Evolutionary conservation across 805 yeast species (phyloP).

Genomic region (Tetrapisispora namnaoensis): DNA sequence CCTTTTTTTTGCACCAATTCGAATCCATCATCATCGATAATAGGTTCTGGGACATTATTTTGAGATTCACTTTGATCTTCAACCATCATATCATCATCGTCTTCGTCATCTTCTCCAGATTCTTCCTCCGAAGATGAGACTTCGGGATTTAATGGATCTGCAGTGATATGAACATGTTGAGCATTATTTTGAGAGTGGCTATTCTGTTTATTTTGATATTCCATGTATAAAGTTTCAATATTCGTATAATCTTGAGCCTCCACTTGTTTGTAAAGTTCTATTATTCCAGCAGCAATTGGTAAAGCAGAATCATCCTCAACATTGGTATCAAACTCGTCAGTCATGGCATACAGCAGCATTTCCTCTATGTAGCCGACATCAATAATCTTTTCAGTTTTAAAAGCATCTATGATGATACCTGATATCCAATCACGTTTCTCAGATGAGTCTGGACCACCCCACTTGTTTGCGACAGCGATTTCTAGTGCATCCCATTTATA

Average conservation of each 20-base stretch:
- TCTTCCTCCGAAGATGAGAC: conserved; percentile 40
- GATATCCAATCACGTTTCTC: conserved; percentile 95
- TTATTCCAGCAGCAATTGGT: conserved; percentile 55
- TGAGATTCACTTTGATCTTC: conserved; percentile 29
- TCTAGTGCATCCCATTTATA: conserved; percentile 81
- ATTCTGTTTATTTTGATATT: conserved; percentile 48
- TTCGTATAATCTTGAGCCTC: conserved; percentile 38
- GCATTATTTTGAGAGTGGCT: conserved; percentile 22
- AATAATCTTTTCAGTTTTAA: conserved; percentile 49
- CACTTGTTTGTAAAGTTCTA: conserved; percentile 60
- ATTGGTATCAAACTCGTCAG: conserved; percentile 84
- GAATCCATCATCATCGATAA: conserved; percentile 91
- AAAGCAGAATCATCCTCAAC: conserved; percentile 86
- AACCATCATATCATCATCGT: conserved; percentile 33
- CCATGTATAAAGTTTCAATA: conserved; percentile 50
- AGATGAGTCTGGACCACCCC: conserved; percentile 92
- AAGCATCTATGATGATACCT: conserved; percentile 71
- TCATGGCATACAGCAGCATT: conserved; percentile 78
- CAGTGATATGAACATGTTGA: conserved; percentile 41
- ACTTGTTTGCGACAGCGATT: conserved; percentile 80
- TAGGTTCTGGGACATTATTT: conserved; percentile 35
- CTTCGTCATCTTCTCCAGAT: conserved; percentile 34
- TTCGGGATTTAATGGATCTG: conserved; percentile 58
- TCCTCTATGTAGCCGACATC: conserved; percentile 79
- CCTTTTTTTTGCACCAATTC: conserved; percentile 74